A percentile compares a stretch with the other conserved stretches of the same genome.
Evolutionary conservation across 192 early-diverging fungal species (phyloP).

Genomic region (Diversispora eburnea): DNA sequence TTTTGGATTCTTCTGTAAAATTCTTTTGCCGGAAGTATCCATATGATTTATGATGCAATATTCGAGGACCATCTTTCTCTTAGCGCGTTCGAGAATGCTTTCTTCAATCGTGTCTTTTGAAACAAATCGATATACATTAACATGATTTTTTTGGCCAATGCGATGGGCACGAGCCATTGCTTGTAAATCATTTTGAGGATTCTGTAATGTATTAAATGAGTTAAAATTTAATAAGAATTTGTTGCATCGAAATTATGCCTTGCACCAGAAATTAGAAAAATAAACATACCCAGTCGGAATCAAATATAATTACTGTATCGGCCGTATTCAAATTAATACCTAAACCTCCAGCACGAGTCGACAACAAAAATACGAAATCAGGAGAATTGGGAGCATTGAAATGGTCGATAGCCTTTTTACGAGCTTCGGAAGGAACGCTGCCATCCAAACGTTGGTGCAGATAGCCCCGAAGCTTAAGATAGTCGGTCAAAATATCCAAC

Average conservation of each 20-base stretch:
- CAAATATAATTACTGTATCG: constrained; percentile 96
- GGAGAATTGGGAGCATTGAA: constrained; percentile 90
- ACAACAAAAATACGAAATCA: constrained; percentile 96
- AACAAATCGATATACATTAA: constrained; percentile 97
- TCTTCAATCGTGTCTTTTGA: constrained; percentile 98
- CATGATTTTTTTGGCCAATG: constrained; percentile 95
- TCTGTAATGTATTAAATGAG: constrained; percentile 45
- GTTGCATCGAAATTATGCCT: neutral
- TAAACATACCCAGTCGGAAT: constrained; percentile 63
- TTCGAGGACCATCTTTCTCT: constrained; percentile 99
- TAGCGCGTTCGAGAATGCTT: constrained; percentile 96
- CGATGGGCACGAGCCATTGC: constrained; percentile 98
- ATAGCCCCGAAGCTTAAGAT: constrained; percentile 81
- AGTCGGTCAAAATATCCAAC: constrained; percentile 95
- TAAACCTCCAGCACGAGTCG: constrained; percentile 95
- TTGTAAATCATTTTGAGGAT: constrained; percentile 96
- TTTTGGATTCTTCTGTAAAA: constrained; percentile 51
- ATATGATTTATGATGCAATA: constrained; percentile 99
- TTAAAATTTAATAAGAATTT: no score
- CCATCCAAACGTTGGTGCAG: constrained; percentile 94
- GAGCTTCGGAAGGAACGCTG: constrained; percentile 78
- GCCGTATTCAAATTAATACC: constrained; percentile 97
- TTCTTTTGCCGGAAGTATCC: constrained; percentile 88
- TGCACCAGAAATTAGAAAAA: neutral
- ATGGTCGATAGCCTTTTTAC: constrained; percentile 95